Conservation (phyloP, 176 grass and related monocot genomes). For the Cymbopogon citratus region DNA sequence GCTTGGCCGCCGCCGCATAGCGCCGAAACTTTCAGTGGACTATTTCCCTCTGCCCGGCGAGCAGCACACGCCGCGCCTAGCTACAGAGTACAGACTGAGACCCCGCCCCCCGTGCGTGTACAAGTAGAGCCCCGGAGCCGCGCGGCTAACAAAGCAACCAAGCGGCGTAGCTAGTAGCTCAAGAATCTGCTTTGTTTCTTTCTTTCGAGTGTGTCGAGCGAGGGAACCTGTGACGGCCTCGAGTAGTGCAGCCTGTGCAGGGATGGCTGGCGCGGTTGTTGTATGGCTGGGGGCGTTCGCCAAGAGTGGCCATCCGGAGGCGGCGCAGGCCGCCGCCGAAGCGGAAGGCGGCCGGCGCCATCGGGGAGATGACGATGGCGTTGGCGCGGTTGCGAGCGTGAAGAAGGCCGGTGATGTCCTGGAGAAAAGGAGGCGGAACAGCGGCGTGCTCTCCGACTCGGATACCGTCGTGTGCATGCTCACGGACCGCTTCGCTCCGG, state of each 20-base stretch:
- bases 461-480: constrained; percentile 42
- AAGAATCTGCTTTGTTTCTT: neutral
- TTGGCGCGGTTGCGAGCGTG: neutral
- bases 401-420: too few species aligned
- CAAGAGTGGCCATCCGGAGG: constrained; percentile 16
- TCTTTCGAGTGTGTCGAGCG: neutral
- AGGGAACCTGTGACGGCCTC: neutral
- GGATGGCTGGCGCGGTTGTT: constrained; percentile 24
- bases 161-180: neutral
- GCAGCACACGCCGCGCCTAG: neutral
- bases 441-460: constrained; percentile 36
- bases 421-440: constrained; percentile 14
- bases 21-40: neutral
- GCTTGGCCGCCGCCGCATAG: constrained; percentile 2
- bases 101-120: neutral
- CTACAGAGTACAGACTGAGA: too few species aligned
- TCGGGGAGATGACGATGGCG: neutral
- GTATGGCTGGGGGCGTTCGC: constrained; percentile 43
- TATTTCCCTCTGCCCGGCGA: neutral
- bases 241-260: neutral
- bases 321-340: neutral
- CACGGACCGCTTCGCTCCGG: constrained; percentile 63
- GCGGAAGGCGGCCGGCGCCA: neutral
- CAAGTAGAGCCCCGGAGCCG: constrained; percentile 23
- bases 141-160: neutral